Conservation (phyloP, 768 basidiomycete genomes). For the Boletus subcaerulescens region DNA sequence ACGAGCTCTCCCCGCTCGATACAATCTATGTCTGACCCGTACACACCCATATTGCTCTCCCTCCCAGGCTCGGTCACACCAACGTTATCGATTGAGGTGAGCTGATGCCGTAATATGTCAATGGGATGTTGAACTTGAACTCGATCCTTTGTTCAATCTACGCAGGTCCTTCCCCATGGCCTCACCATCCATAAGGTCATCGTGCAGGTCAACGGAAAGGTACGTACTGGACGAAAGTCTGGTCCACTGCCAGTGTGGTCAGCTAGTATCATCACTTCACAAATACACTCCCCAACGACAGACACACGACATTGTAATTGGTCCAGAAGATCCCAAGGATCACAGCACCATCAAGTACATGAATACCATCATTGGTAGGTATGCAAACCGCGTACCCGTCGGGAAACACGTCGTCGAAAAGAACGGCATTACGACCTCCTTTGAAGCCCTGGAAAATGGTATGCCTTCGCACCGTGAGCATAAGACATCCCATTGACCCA, state of each 20-base stretch:
- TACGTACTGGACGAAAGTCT: conserved; percentile 22
- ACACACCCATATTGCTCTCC: conserved; percentile 51
- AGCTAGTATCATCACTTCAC: neutral
- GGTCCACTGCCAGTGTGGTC: neutral
- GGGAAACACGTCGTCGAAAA: conserved; percentile 51
- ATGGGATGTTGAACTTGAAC: neutral
- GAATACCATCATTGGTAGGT: conserved; percentile 71
- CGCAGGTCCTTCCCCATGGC: conserved; percentile 62
- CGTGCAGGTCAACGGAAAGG: conserved; percentile 63
- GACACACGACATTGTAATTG: conserved; percentile 77
- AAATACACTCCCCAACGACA: conserved; percentile 20
- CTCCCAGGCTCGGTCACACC: conserved; percentile 52
- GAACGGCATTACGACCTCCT: conserved; percentile 46
- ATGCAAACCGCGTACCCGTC: conserved; percentile 70
- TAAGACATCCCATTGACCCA: conserved; percentile 6
- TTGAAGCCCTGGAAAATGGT: conserved; percentile 44
- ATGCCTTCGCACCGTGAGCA: neutral
- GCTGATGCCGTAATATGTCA: conserved; percentile 10
- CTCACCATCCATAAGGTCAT: conserved; percentile 67
- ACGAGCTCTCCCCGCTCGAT: too few species aligned
- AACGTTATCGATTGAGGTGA: conserved; percentile 60
- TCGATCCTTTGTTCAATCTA: neutral
- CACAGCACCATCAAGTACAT: conserved; percentile 64
- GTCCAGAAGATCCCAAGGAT: conserved; percentile 60
- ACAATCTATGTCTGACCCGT: conserved; percentile 36